A percentile compares a stretch with the other conserved stretches of the same genome.
Conservation (phyloP, 2,329 filamentous ascomycete genomes). For the Aspergillus sp. region DNA sequence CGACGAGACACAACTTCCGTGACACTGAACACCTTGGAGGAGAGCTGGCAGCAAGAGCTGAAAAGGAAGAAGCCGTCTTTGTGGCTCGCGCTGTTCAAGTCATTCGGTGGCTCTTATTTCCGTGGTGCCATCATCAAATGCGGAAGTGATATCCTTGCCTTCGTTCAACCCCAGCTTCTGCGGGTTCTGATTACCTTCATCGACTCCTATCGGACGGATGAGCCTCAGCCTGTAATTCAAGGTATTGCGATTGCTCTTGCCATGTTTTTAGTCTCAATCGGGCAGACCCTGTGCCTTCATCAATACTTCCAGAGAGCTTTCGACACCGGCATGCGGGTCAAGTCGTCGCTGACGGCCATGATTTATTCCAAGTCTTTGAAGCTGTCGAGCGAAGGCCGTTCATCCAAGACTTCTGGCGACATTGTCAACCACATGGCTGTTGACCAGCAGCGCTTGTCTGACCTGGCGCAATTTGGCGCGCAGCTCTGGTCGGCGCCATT, state of each 20-base stretch:
- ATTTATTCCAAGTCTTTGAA: conserved; percentile 90
- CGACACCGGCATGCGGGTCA: conserved; percentile 93
- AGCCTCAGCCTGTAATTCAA: conserved; percentile 70
- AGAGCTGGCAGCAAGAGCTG: conserved; percentile 71
- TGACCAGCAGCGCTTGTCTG: conserved; percentile 89
- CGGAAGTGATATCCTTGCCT: conserved; percentile 78
- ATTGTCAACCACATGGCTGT: conserved; percentile 99
- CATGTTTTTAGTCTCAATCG: conserved; percentile 83
- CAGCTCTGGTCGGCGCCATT: conserved; percentile 96
- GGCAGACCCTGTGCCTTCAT: conserved; percentile 85
- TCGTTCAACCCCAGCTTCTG: conserved; percentile 84
- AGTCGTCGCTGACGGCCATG: conserved; percentile 77
- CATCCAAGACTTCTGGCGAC: conserved; percentile 85
- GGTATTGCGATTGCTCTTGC: conserved; percentile 80
- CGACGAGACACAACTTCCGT: conserved; percentile 69
- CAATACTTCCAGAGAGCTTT: conserved; percentile 97
- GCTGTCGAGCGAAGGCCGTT: conserved; percentile 86
- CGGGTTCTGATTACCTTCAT: conserved; percentile 79
- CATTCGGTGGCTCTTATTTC: conserved; percentile 79
- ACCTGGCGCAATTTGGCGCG: conserved; percentile 90
- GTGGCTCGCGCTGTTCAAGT: conserved; percentile 77
- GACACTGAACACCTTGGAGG: conserved; percentile 63
- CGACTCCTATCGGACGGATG: conserved; percentile 59
- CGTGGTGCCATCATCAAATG: conserved; percentile 79
- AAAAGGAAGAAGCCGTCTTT: conserved; percentile 69